Evolutionary conservation across 164 flowering plant species (phyloP), one percentile per base, ranked within the genome.

Genomic region (Stephania japonica): DNA sequence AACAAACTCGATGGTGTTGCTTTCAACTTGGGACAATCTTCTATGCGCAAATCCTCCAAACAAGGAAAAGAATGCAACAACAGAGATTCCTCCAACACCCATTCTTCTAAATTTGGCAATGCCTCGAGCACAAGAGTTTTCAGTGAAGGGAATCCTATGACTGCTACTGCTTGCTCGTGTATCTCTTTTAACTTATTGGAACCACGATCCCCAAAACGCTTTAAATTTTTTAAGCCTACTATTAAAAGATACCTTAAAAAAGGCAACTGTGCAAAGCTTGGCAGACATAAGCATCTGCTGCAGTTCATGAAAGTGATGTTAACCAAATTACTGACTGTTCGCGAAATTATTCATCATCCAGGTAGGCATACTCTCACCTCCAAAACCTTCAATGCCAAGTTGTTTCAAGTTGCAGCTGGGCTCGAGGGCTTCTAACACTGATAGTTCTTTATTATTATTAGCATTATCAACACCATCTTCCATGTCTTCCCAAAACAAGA

Each of bases 101-200:
- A 82, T 53, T 75, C 73, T 56, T 67, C 73, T 25, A 77, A 70
- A 12, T 65, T 64, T 0, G 21, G 44, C 78, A 79, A 62, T 3
- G 27, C 5, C 7, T 0, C 1, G 25, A 77, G 16, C 10, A 1
- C 3, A 21, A 82, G 73, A 16, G 27, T 43, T 9, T 65, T 70
- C 43, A 81, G 65, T n/a, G 65, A 73, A 5, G 77, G 81, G 50
- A 81, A 78, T n/a, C 47, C 32, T 25, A n/a, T 25, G 5, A 7
- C 23, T 26, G 4, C 50, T 13, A 32, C 38, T 32, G 38, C 38
- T 32, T 2, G 38, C 2, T 32, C 38, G 38, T 32, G 38, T 32
- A 32, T 32, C 38, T 32, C 38, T 32, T 32, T 32, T 32, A 32
- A 32, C 38, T 32, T 32, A 32, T 32, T 32, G 38, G 38, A 32